Evolutionary conservation across 2,329 filamentous ascomycete genomes (phyloP).

Genomic region (Monilinia aucupariae): DNA sequence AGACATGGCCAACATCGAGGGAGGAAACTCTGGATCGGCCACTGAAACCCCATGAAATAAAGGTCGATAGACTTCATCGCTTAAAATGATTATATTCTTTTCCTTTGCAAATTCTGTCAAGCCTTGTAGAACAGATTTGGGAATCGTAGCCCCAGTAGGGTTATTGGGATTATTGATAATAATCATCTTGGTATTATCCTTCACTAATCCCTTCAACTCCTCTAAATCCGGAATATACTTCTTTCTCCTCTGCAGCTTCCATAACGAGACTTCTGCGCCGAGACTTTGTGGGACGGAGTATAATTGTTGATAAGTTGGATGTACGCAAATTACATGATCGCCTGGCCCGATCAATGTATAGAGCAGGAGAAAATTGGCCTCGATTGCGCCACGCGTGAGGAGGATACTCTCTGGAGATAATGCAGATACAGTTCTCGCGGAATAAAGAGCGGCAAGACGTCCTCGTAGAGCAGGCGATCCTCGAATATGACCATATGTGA

Average conservation of each 20-base stretch:
- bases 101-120: slow-evolving; percentile 60
- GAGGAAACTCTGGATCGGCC: slow-evolving; percentile 46
- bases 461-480: slow-evolving; percentile 59
- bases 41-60: slow-evolving; percentile 57
- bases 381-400: slow-evolving; percentile 74
- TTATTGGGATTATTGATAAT: slow-evolving; percentile 76
- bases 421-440: slow-evolving; percentile 44
- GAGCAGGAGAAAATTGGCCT: slow-evolving; percentile 76
- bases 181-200: slow-evolving; percentile 65
- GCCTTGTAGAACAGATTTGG: slow-evolving; percentile 51
- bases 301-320: slow-evolving; percentile 82
- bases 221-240: slow-evolving; percentile 62
- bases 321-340: slow-evolving; percentile 81
- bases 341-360: slow-evolving; percentile 66
- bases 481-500: slow-evolving; percentile 69
- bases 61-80: slow-evolving; percentile 79
- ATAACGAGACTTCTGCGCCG: slow-evolving; percentile 71
- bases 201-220: slow-evolving; percentile 60
- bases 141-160: slow-evolving; percentile 68
- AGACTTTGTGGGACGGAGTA: slow-evolving; percentile 69
- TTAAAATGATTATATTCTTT: slow-evolving; percentile 60
- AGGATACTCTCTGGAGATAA: slow-evolving; percentile 59
- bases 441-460: slow-evolving; percentile 62
- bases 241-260: slow-evolving; percentile 61
- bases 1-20: slow-evolving; percentile 64